Conservation (phyloP, 139 green algal species). For the Coccomyxa sp. region DNA sequence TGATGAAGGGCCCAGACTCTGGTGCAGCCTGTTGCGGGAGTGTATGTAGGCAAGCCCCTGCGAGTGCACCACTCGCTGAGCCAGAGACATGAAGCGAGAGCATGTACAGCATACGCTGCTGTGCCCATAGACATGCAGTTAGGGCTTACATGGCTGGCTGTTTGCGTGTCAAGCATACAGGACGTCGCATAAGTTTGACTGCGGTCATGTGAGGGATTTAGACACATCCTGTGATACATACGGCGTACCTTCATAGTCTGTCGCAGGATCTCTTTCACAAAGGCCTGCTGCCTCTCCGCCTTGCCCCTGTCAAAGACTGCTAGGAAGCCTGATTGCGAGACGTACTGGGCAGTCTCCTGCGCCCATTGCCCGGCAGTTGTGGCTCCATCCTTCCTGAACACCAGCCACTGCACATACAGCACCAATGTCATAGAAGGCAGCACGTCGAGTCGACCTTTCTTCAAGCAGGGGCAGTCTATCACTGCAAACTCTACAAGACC, state of each 20-base stretch:
- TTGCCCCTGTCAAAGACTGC: neutral
- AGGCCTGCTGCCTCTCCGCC: constrained; percentile 17
- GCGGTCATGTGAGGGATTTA: too few species aligned
- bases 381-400: constrained; percentile 29
- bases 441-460: neutral
- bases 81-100: too few species aligned
- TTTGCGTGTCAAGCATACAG: too few species aligned
- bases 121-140: neutral
- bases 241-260: constrained; percentile 12
- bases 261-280: constrained; percentile 23
- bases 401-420: constrained; percentile 38
- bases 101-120: neutral
- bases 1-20: constrained; percentile 41
- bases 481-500: too few species aligned
- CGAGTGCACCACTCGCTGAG: neutral
- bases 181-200: too few species aligned
- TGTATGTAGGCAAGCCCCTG: constrained; percentile 52
- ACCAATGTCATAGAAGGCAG: neutral
- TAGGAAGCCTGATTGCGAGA: constrained; percentile 4
- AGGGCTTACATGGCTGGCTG: too few species aligned
- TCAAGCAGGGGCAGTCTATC: too few species aligned
- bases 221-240: too few species aligned
- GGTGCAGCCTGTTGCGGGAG: constrained; percentile 23
- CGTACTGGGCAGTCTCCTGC: constrained; percentile 10
- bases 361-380: constrained; percentile 19